Percentiles rank a stretch among this genome's conserved stretches.
Conservation (phyloP, 1,139 yeast genomes). For the Scheffersomyces illinoinensis region DNA sequence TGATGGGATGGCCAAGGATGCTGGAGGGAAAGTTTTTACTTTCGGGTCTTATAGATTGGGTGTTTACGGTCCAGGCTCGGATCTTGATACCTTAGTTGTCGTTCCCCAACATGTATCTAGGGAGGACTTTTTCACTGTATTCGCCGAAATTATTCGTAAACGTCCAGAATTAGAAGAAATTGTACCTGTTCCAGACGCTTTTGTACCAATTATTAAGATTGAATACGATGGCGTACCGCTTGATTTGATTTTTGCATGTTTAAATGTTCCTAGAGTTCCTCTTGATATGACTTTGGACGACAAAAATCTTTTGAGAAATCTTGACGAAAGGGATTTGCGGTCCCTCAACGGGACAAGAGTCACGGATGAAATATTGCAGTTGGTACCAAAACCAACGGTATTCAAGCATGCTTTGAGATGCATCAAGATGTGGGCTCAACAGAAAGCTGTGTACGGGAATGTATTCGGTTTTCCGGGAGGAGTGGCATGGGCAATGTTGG, state of each 20-base stretch:
- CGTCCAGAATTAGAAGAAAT: constrained; percentile 87
- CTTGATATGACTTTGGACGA: constrained; percentile 71
- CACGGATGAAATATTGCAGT: constrained; percentile 84
- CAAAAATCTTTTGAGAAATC: constrained; percentile 76
- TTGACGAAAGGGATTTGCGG: constrained; percentile 88
- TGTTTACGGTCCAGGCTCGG: constrained; percentile 97
- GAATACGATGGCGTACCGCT: constrained; percentile 87
- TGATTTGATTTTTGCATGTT: constrained; percentile 81
- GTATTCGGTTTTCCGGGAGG: constrained; percentile 99
- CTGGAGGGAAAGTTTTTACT: constrained; percentile 95
- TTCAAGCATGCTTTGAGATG: constrained; percentile 92
- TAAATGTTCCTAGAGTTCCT: constrained; percentile 84
- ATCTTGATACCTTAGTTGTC: constrained; percentile 92
- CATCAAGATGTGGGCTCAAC: constrained; percentile 94
- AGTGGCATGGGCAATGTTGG: constrained; percentile 99
- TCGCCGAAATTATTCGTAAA: constrained; percentile 62
- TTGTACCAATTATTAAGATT: constrained; percentile 89
- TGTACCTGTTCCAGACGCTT: constrained; percentile 93
- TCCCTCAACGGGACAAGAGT: constrained; percentile 95
- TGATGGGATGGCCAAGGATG: constrained; percentile 95
- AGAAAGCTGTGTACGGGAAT: constrained; percentile 90
- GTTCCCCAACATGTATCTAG: constrained; percentile 95
- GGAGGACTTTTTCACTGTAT: constrained; percentile 83
- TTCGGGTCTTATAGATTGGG: constrained; percentile 94
- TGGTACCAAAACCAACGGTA: constrained; percentile 92